Evolutionary conservation across 2,329 filamentous ascomycete genomes (phyloP).

Genomic region (Pestalotiopsis fici): DNA sequence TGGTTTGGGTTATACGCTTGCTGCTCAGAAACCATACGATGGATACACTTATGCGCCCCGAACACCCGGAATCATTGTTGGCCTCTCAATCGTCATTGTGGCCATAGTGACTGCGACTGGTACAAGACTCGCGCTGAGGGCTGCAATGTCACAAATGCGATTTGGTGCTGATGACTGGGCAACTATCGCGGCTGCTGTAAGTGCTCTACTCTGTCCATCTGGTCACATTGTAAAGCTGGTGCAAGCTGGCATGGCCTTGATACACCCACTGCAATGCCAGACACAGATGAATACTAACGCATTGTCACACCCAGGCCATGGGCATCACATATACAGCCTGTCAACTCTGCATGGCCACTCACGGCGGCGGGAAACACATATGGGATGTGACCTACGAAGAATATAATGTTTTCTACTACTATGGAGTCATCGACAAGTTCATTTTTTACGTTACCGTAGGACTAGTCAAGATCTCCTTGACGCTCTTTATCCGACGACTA

Average conservation of each 20-base stretch:
- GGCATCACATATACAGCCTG: constrained; percentile 27
- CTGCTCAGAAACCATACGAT: constrained; percentile 14
- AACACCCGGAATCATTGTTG: constrained; percentile 24
- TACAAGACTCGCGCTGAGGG: constrained; percentile 25
- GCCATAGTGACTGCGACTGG: constrained; percentile 28
- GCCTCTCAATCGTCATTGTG: constrained; percentile 27
- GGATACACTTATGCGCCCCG: constrained; percentile 25
- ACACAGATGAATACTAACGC: not conserved
- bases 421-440: constrained; percentile 20
- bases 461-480: constrained; percentile 37
- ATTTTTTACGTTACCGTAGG: constrained; percentile 31
- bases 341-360: constrained; percentile 24
- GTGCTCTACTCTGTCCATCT: constrained; percentile 11
- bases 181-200: constrained; percentile 31
- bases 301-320: constrained; percentile 8
- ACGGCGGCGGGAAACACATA: constrained; percentile 24
- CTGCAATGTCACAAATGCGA: constrained; percentile 23
- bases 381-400: constrained; percentile 35
- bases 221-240: too few relatives aligned
- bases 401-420: constrained; percentile 26
- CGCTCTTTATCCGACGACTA: constrained; percentile 35
- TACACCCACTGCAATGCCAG: too few relatives aligned
- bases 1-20: constrained; percentile 17
- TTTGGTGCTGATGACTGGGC: constrained; percentile 34
- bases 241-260: not conserved